These are phyloP conservation scores for Yamadazyma sp. DNA, from an alignment of 1,139 yeast genomes.

Conservation along the genomic window DNA sequence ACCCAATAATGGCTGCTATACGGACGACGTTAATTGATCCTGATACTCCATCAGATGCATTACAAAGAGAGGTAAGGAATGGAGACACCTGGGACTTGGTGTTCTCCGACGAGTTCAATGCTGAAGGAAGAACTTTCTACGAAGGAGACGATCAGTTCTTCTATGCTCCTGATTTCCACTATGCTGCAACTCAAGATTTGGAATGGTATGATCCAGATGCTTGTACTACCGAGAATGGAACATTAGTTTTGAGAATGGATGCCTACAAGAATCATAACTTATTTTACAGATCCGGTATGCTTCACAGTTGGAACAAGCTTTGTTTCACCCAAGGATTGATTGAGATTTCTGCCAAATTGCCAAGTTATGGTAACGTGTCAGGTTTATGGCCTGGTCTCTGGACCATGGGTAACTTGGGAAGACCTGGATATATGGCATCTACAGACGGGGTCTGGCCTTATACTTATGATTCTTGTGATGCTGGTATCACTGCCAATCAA, in stretches of 20 bases:
- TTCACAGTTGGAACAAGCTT: slow-evolving; percentile 80
- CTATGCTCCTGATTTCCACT: slow-evolving; percentile 72
- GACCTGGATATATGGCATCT: slow-evolving; percentile 78
- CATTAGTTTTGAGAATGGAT: slow-evolving; percentile 65
- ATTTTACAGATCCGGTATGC: slow-evolving; percentile 80
- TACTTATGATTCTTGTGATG: slow-evolving; percentile 78
- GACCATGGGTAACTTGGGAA: slow-evolving; percentile 83
- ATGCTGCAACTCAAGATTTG: slow-evolving; percentile 77
- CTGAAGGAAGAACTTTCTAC: slow-evolving; percentile 80
- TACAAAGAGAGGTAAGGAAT: slow-evolving; percentile 41
- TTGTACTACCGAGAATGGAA: slow-evolving; percentile 63
- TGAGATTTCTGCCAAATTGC: slow-evolving; percentile 69
- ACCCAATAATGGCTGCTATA: slow-evolving; percentile 61
- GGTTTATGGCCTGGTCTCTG: slow-evolving; percentile 93
- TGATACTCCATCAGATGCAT: slow-evolving; percentile 68
- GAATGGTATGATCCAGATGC: slow-evolving; percentile 94
- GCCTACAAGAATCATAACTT: slow-evolving; percentile 70
- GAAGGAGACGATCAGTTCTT: slow-evolving; percentile 85
- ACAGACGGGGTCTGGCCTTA: slow-evolving; percentile 92
- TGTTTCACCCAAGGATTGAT: slow-evolving; percentile 77
- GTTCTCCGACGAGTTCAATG: slow-evolving; percentile 82
- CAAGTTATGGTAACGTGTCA: slow-evolving; percentile 64
- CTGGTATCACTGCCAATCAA: slow-evolving; percentile 89
- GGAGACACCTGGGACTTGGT: slow-evolving; percentile 72
- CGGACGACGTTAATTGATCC: slow-evolving; percentile 68